These are phyloP conservation scores for Clonostachys sp. DNA, from an alignment of 2,329 filamentous ascomycete species.

Conservation along the genomic window DNA sequence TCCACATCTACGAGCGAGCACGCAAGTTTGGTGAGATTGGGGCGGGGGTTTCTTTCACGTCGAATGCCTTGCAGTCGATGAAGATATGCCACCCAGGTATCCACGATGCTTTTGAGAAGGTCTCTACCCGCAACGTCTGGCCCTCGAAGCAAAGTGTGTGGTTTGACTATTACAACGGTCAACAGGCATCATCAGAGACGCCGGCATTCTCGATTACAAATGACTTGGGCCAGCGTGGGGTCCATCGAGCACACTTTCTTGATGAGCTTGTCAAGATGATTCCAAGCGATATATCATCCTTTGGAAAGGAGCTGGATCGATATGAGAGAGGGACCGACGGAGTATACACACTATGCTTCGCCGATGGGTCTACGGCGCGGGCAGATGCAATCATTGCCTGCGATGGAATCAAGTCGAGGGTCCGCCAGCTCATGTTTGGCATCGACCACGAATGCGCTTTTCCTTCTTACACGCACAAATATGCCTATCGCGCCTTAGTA, in stretches of 20 bases:
- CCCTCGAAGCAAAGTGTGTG: too few species aligned
- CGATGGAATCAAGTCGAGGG: slow-evolving; percentile 59
- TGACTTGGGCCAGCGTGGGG: slow-evolving; percentile 12
- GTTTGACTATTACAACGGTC: slow-evolving; percentile 11
- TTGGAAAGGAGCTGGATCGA: slow-evolving; percentile 4
- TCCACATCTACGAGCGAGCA: slow-evolving; percentile 38
- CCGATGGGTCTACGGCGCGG: slow-evolving; percentile 28
- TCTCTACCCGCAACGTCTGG: slow-evolving; percentile 14
- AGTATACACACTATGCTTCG: slow-evolving; percentile 1
- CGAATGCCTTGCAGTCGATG: slow-evolving; percentile 35
- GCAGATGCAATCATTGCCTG: slow-evolving; percentile 48
- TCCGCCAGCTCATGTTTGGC: slow-evolving; percentile 23
- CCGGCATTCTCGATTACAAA: too few species aligned
- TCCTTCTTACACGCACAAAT: slow-evolving; percentile 45
- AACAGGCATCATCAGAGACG: slow-evolving; percentile 4
- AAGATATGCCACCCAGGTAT: neutral
- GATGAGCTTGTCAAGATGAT: slow-evolving; percentile 6
- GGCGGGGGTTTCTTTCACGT: slow-evolving; percentile 45
- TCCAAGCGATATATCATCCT: slow-evolving; percentile 1
- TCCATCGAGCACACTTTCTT: slow-evolving; percentile 9
- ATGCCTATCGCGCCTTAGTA: slow-evolving; percentile 45
- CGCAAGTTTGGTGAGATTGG: slow-evolving; percentile 37
- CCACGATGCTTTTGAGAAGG: slow-evolving; percentile 13
- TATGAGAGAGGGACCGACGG: slow-evolving; percentile 1
- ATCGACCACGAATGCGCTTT: too few species aligned